Base-by-base conservation (phyloP, 805 yeast genomes). In the Saccharomyces paradoxus region DNA sequence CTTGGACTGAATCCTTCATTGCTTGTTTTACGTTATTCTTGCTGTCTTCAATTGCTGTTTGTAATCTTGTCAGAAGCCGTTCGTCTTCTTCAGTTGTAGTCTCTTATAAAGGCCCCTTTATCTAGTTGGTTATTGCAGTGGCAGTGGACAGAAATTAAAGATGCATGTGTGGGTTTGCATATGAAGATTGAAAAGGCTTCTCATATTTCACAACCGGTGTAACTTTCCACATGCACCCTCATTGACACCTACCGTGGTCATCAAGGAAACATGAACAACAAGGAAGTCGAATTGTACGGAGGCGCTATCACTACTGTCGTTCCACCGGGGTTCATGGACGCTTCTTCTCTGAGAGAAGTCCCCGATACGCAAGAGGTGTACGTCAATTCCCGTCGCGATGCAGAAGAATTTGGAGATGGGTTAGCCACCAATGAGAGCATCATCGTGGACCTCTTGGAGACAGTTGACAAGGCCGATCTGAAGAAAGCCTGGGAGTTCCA, bases 351-450 rank as follows among this genome's bases (percentile, higher is more conserved):
- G 50, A 74, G 99, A 54, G 88, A 88, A 56, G 81, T 94, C 2
- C 98, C 99, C 0, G 97, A 94, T 64, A 83, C 90, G 1, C 98
- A 94, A 67, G 99, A 92, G 68, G 97, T 92, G 27, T 94, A 80
- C 68, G 81, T 91, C 2, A 77, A 77, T 51, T 63, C 69, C 13
- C 61, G 73, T 6, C 67, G 69, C 7, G 66, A 67, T 17, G 49
- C 58, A 26, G 69, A 69, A 48, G 63, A 73, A 12, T 58, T 71
- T 13, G 71, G 66, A 47, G 73, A 62, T 65, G 74, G 59, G 50
- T 64, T 75, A 49, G 69, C 70, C 46, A 60, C 70, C 49, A 80
- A 83, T 52, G 82, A 78, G 59, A 79, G 86, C 17, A 65, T 86
- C 9, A 82, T 86, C n/a, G 64, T 86, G 21, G 94, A 86, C 57